Evolutionary conservation across 1,284 basidiomycete species (phyloP).

Genomic region (Ustilago tritici): DNA sequence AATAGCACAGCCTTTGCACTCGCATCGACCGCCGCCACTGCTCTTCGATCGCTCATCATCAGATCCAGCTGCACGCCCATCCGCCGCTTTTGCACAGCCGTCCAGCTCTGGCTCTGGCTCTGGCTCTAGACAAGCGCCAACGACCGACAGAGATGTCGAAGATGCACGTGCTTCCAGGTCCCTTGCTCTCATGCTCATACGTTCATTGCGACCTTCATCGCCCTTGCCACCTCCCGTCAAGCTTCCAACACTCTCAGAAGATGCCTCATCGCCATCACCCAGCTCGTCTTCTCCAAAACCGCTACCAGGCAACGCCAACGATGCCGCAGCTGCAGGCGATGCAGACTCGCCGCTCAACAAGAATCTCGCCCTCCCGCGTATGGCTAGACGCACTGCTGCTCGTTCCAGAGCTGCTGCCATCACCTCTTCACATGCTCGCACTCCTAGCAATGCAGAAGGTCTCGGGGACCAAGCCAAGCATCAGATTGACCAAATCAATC

Average conservation of each 20-base stretch:
- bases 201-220: conserved; percentile 35
- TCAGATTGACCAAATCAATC: conserved; percentile 72
- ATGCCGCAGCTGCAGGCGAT: conserved; percentile 8
- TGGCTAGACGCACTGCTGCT: conserved; percentile 39
- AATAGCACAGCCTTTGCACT: conserved; percentile 3
- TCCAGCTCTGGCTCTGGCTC: conserved; percentile 8
- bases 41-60: conserved; percentile 28
- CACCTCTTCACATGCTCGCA: conserved; percentile 46
- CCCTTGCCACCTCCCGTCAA: conserved; percentile 31
- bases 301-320: not conserved
- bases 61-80: not conserved
- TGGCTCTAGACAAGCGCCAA: not conserved
- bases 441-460: conserved; percentile 54
- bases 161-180: conserved; percentile 47
- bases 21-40: conserved; percentile 17
- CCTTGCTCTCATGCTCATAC: conserved; percentile 40
- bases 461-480: conserved; percentile 52
- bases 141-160: conserved; percentile 29
- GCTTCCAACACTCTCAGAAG: conserved; percentile 36
- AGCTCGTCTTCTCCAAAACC: conserved; percentile 16
- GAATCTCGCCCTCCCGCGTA: conserved; percentile 31
- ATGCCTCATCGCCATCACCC: conserved; percentile 7
- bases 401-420: conserved; percentile 48
- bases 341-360: conserved; percentile 34
- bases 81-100: not conserved